These are phyloP conservation scores for Trametopsis cervina DNA, from an alignment of 768 basidiomycete genomes.

Conservation along the genomic window DNA sequence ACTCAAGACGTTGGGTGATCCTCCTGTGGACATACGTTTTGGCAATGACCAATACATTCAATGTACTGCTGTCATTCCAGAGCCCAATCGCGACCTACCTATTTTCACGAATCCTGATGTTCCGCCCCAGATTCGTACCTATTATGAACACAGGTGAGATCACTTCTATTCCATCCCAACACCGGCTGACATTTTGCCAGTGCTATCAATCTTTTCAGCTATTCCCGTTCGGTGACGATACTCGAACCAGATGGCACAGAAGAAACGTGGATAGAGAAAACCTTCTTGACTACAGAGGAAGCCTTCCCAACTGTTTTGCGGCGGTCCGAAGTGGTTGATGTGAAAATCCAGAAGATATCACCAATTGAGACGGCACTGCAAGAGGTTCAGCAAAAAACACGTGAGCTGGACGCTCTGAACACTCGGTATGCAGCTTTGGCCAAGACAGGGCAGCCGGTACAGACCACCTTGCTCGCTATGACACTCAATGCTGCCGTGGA, in stretches of 20 bases:
- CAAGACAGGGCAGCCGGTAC: constrained; percentile 64
- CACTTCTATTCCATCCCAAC: constrained; percentile 4
- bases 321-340: constrained; percentile 76
- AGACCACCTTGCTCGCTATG: constrained; percentile 82
- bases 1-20: constrained; percentile 65
- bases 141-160: constrained; percentile 78
- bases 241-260: constrained; percentile 56
- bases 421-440: constrained; percentile 71
- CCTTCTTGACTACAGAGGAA: constrained; percentile 79
- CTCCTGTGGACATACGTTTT: constrained; percentile 72
- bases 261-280: constrained; percentile 87
- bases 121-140: constrained; percentile 67
- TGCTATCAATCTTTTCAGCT: constrained; percentile 79
- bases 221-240: constrained; percentile 61
- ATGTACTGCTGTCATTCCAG: constrained; percentile 78
- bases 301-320: constrained; percentile 87
- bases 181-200: constrained; percentile 30
- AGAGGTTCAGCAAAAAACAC: constrained; percentile 76
- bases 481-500: constrained; percentile 84
- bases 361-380: constrained; percentile 78
- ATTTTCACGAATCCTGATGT: constrained; percentile 87
- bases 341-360: constrained; percentile 70
- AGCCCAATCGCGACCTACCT: constrained; percentile 68
- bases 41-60: constrained; percentile 84
- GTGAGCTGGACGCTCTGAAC: constrained; percentile 64